Evolutionary conservation across 2,329 filamentous ascomycete genomes (phyloP).

Genomic region (Pseudogymnoascus sp.): DNA sequence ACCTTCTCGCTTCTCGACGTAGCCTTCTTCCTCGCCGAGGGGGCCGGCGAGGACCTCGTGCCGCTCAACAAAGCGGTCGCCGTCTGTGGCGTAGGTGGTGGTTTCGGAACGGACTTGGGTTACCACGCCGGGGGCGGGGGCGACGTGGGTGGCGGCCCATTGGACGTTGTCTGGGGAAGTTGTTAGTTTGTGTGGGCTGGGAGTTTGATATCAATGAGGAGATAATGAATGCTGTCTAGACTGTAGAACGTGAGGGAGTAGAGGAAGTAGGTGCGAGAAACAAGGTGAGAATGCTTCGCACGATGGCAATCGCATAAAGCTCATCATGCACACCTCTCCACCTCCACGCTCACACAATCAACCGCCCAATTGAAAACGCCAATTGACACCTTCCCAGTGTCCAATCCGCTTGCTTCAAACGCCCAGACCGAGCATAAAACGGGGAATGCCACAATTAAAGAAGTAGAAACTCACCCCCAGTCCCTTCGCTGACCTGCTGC

Average conservation of each 20-base stretch:
- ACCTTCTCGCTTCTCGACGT: conserved; percentile 22
- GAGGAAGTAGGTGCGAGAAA: neutral
- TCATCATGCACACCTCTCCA: neutral
- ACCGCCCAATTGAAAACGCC: neutral
- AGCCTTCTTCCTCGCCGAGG: conserved; percentile 13
- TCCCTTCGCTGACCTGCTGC: neutral
- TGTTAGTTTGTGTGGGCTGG: neutral
- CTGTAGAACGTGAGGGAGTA: neutral
- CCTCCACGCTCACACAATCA: neutral
- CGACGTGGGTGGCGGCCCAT: conserved; percentile 46
- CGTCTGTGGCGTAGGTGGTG: conserved; percentile 17
- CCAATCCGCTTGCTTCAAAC: neutral
- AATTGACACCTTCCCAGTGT: neutral
- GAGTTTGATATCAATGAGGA: neutral
- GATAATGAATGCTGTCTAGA: neutral
- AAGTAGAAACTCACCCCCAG: neutral
- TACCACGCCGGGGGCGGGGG: conserved; percentile 50
- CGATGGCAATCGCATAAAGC: neutral
- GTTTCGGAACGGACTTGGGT: conserved; percentile 30
- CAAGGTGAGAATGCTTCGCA: neutral
- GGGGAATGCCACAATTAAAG: neutral
- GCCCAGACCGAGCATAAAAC: neutral
- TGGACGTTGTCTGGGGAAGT: neutral
- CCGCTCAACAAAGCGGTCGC: conserved; percentile 12
- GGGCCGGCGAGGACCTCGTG: conserved; percentile 5